Percentiles rank a stretch among this genome's conserved stretches.
Evolutionary conservation across 768 basidiomycete genomes (phyloP).

Genomic region (Candolleomyces aberdarensis): DNA sequence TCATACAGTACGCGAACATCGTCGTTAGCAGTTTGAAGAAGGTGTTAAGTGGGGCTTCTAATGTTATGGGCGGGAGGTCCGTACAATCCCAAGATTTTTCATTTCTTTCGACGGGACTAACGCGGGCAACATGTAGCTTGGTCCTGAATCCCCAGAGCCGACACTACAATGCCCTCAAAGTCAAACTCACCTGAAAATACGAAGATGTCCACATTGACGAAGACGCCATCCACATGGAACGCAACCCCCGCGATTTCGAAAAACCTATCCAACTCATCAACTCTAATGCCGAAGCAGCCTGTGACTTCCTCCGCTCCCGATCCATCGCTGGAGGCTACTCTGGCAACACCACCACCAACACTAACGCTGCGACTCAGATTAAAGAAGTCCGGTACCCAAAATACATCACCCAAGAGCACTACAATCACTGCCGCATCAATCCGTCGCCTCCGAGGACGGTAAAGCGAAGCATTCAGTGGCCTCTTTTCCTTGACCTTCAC

Average conservation of each 20-base stretch:
- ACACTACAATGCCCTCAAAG: slow-evolving; percentile 66
- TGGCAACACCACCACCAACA: no score
- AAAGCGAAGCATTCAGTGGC: no score
- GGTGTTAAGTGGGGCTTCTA: slow-evolving; percentile 90
- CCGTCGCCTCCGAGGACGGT: no score
- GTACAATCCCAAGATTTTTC: slow-evolving; percentile 70
- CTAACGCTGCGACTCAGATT: slow-evolving; percentile 52
- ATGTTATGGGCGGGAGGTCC: slow-evolving; percentile 98
- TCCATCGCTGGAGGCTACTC: slow-evolving; percentile 43
- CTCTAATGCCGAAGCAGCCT: slow-evolving; percentile 76
- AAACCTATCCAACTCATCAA: slow-evolving; percentile 76
- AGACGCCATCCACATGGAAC: slow-evolving; percentile 96
- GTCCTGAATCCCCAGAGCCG: slow-evolving; percentile 79
- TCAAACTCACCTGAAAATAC: slow-evolving; percentile 52
- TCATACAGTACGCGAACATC: slow-evolving; percentile 82
- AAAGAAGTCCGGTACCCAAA: slow-evolving; percentile 91
- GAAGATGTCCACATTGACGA: slow-evolving; percentile 88
- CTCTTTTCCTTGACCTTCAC: slow-evolving; percentile 86
- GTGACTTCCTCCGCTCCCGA: slow-evolving; percentile 68
- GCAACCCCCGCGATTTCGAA: slow-evolving; percentile 91
- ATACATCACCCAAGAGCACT: slow-evolving; percentile 69
- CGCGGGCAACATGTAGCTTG: slow-evolving; percentile 46
- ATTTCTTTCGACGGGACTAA: not conserved
- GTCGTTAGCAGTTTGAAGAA: slow-evolving; percentile 91
- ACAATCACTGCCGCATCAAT: slow-evolving; percentile 63